Percentiles rank a stretch among this genome's conserved stretches.
phyloP scores from a whole-genome alignment of 2,329 filamentous ascomycete genomes.

The Aspergillus pseudoterreus region DNA sequence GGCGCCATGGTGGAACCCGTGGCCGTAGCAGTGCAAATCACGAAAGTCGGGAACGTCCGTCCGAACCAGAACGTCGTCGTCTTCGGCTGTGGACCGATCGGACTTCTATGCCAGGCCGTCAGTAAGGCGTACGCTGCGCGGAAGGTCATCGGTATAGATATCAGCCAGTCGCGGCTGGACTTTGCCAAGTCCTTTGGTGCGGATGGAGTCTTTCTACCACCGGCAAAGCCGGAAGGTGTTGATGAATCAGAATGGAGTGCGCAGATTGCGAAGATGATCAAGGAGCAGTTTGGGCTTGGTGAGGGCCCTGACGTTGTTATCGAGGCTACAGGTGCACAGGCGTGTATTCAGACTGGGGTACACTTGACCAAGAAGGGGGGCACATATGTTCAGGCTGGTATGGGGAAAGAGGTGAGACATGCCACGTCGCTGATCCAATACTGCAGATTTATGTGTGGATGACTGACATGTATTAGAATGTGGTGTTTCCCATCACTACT shows the following conservation, averaged over 20 bases:
- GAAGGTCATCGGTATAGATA: slow-evolving; percentile 48
- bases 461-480: slow-evolving; percentile 29
- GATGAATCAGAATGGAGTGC: slow-evolving; percentile 39
- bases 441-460: not conserved
- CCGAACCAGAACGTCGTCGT: slow-evolving; percentile 45
- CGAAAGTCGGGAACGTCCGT: slow-evolving; percentile 39
- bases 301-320: slow-evolving; percentile 50
- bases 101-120: slow-evolving; percentile 46
- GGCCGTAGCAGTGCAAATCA: slow-evolving; percentile 50
- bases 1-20: slow-evolving; percentile 54
- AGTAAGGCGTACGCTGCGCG: slow-evolving; percentile 45
- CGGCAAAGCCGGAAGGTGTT: slow-evolving; percentile 11
- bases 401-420: slow-evolving; percentile 42
- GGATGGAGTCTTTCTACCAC: slow-evolving; percentile 42
- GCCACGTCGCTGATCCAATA: not conserved
- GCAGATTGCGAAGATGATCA: slow-evolving; percentile 39
- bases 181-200: slow-evolving; percentile 47
- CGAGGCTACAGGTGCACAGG: slow-evolving; percentile 47
- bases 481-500: slow-evolving; percentile 51
- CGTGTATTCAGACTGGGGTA: slow-evolving; percentile 49
- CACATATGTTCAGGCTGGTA: slow-evolving; percentile 51
- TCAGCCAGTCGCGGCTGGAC: slow-evolving; percentile 38
- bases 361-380: slow-evolving; percentile 45
- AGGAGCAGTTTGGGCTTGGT: slow-evolving; percentile 35
- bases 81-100: slow-evolving; percentile 51